Evolutionary conservation across 495 filamentous ascomycete species (phyloP).

Genomic region (Xanthoparmelia taractica): DNA sequence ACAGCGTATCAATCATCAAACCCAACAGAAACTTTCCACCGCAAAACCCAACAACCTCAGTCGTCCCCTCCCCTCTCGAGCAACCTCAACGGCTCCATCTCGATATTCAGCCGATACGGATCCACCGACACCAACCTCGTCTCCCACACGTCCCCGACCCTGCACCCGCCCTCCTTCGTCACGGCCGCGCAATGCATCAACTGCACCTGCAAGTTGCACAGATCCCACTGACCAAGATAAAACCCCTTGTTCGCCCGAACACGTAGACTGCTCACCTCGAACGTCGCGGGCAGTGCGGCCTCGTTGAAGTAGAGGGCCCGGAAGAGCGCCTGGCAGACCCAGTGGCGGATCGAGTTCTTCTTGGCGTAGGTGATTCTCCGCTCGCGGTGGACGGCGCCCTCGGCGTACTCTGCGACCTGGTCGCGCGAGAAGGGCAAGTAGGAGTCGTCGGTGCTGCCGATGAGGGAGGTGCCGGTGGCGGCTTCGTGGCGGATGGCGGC

Average conservation of each 20-base stretch:
- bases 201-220: conserved; percentile 29
- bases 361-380: conserved; percentile 33
- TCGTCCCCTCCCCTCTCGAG: conserved; percentile 28
- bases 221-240: conserved; percentile 24
- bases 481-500: conserved; percentile 67
- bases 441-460: conserved; percentile 33
- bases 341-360: conserved; percentile 42
- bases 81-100: conserved; percentile 45
- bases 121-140: conserved; percentile 53
- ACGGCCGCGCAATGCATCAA: conserved; percentile 28
- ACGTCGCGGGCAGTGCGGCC: conserved; percentile 50
- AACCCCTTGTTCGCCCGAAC: conserved; percentile 26
- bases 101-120: conserved; percentile 41
- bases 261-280: conserved; percentile 36
- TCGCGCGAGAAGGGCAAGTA: conserved; percentile 57
- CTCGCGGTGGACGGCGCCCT: conserved; percentile 30
- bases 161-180: conserved; percentile 32
- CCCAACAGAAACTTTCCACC: neutral
- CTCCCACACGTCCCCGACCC: conserved; percentile 47
- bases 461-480: conserved; percentile 44
- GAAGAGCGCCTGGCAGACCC: conserved; percentile 62
- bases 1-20: neutral
- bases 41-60: neutral
- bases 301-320: conserved; percentile 71
- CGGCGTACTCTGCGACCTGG: conserved; percentile 45